Conservation (phyloP, 2,329 filamentous ascomycete species). For the Juglanconis oblonga region DNA sequence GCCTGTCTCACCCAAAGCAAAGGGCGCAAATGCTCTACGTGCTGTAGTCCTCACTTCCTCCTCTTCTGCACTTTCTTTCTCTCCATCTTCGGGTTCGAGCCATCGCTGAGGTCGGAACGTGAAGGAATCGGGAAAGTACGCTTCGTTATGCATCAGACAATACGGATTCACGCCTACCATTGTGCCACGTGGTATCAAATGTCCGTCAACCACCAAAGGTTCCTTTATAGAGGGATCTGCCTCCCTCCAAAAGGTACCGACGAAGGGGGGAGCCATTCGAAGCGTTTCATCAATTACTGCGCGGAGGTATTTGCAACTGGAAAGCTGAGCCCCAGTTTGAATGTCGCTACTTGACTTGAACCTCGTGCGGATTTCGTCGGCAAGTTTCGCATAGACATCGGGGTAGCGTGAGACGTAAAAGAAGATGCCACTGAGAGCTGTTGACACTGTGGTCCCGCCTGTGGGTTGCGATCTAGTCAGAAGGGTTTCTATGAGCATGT, state of each 20-base stretch:
- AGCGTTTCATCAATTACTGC: constrained; percentile 46
- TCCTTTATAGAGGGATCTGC: constrained; percentile 26
- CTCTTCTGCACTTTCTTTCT: constrained; percentile 21
- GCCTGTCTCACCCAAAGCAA: constrained; percentile 32
- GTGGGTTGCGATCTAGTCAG: background rate
- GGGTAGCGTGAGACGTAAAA: constrained; percentile 34
- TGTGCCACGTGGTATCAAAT: constrained; percentile 25
- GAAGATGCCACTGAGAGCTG: constrained; percentile 28
- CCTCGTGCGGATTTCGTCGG: constrained; percentile 27
- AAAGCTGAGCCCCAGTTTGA: constrained; percentile 27
- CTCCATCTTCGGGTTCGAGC: constrained; percentile 21
- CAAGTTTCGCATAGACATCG: constrained; percentile 25
- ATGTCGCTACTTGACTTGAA: constrained; percentile 33
- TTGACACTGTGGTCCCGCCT: constrained; percentile 30
- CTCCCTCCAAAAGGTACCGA: constrained; percentile 31
- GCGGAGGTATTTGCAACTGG: constrained; percentile 37
- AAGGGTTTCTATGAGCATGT: background rate
- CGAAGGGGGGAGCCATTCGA: constrained; percentile 41
- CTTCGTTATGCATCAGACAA: constrained; percentile 31
- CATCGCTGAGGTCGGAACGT: constrained; percentile 32
- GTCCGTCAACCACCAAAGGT: constrained; percentile 22
- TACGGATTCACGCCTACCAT: constrained; percentile 32
- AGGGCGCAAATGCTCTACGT: constrained; percentile 28
- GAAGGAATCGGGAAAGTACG: constrained; percentile 26
- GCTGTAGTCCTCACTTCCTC: constrained; percentile 14